Evolutionary conservation across 2,329 filamentous ascomycete species (phyloP), one percentile per base, ranked within the genome.

Genomic region (Paraphaeosphaeria minitans): DNA sequence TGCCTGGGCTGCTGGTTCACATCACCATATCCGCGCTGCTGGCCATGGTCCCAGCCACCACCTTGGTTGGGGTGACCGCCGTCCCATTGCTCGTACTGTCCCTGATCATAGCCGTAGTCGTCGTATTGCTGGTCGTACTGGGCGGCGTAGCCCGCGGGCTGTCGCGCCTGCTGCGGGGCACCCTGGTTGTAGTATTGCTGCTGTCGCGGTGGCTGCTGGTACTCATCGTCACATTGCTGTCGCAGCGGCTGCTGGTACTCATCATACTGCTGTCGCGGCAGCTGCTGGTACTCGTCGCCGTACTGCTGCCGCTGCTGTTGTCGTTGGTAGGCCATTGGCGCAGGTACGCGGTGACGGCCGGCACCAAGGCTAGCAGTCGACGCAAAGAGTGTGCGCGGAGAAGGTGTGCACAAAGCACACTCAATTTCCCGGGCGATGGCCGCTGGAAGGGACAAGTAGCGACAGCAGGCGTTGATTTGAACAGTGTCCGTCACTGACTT

Each of bases 281-380:
- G 75, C 51, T 72, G 65, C 41, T 53, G 51, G 59, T 76, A 75
- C 31, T 69, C 63, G 57, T 70, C 66, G 62, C 75, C n/a, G n/a
- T n/a, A 66, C 10, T 75, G 6, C 24, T 27, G n/a, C 53, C 73
- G 72, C 62, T 73, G 66, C 57, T 78, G 73, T 62, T 75, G 66
- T 57, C 78, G 74, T 61, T 77, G 75, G 66, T 79, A 77, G 24
- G 77, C 77, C 77, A 79, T 79, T 53, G 58, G 66, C 59, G 63
- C 59, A 52, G 55, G 39, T 55, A 59, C 55, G 56, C 60, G 59
- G 61, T 62, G 59, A 62, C 60, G 41, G 52, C 39, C 56, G 61
- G 63, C n/a, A n/a, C n/a, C n/a, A 58, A 53, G 61, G 61, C 54
- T 54, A 56, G 63, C 62, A 56, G 63, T 61, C 59, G 65, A 59